Conservation (phyloP, 441 rosid species). For the Pelargonium australe region DNA sequence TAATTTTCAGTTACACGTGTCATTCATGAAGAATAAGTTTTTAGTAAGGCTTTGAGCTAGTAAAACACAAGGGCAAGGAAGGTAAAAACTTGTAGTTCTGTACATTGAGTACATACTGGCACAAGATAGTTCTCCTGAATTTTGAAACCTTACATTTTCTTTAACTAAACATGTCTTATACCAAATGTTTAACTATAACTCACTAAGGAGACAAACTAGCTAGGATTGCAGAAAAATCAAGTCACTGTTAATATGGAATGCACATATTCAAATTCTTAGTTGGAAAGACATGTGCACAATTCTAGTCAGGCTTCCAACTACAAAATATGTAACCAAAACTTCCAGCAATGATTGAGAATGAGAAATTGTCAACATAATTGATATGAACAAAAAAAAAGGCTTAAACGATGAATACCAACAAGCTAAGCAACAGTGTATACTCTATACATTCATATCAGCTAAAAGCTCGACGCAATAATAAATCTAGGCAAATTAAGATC, state of each 20-base stretch:
- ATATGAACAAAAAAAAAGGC: too few species aligned
- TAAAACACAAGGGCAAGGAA: neutral
- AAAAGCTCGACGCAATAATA: too few species aligned
- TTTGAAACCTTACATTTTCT: constrained; percentile 2
- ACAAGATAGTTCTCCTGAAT: neutral
- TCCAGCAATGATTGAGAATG: too few species aligned
- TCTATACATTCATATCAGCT: too few species aligned
- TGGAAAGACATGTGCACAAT: too few species aligned
- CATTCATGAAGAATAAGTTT: neutral
- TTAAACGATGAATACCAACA: too few species aligned
- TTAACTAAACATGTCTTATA: neutral
- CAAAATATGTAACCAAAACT: too few species aligned
- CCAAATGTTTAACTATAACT: neutral
- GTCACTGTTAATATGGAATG: neutral
- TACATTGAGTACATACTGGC: neutral
- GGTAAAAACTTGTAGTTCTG: neutral
- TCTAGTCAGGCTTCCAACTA: too few species aligned
- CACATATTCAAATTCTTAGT: neutral
- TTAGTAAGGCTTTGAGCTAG: neutral
- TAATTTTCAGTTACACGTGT: constrained; percentile 12
- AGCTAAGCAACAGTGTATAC: too few species aligned
- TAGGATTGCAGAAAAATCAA: neutral
- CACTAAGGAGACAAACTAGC: neutral
- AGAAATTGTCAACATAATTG: too few species aligned
- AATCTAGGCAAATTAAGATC: too few species aligned